These are phyloP conservation scores for Emericellopsis cladophorae DNA, from an alignment of 2,329 filamentous ascomycete species.

Conservation along the genomic window DNA sequence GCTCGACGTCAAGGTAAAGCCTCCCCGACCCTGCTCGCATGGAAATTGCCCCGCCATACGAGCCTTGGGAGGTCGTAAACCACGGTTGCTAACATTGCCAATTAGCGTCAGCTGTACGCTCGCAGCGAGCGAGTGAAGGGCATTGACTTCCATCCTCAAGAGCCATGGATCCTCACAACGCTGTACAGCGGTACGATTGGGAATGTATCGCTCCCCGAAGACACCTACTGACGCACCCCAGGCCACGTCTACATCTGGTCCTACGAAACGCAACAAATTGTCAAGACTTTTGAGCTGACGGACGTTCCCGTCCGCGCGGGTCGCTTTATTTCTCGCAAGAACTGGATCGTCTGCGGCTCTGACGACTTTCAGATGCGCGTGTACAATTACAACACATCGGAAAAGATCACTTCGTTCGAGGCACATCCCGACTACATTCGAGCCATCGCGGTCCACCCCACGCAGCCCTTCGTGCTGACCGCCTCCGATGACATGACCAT, in stretches of 20 bases:
- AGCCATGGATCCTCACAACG: conserved; percentile 94
- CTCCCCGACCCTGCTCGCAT: not conserved
- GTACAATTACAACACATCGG: conserved; percentile 98
- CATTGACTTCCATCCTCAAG: conserved; percentile 92
- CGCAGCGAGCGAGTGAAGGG: conserved; percentile 93
- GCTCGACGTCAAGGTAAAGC: conserved; percentile 26
- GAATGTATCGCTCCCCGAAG: not conserved
- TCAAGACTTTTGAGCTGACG: conserved; percentile 98
- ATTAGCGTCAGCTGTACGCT: conserved; percentile 41
- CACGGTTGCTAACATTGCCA: conserved; percentile 2
- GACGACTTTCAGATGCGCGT: conserved; percentile 81
- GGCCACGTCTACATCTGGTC: conserved; percentile 99
- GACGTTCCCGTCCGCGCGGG: conserved; percentile 96
- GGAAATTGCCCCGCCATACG: conserved; percentile 2
- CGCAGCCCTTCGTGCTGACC: conserved; percentile 89
- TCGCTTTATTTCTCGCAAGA: conserved; percentile 94
- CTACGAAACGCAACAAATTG: conserved; percentile 89
- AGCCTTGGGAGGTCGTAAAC: not conserved
- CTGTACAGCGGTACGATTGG: conserved; percentile 71
- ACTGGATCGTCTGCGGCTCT: conserved; percentile 95
- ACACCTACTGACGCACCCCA: conserved; percentile 16
- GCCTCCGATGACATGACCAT: conserved; percentile 98
- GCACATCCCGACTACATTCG: conserved; percentile 98
- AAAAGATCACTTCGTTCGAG: conserved; percentile 96
- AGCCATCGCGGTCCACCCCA: conserved; percentile 89